Evolutionary conservation across 768 basidiomycete genomes (phyloP), one percentile per base, ranked within the genome.

Genomic region (Suillus weaverae): DNA sequence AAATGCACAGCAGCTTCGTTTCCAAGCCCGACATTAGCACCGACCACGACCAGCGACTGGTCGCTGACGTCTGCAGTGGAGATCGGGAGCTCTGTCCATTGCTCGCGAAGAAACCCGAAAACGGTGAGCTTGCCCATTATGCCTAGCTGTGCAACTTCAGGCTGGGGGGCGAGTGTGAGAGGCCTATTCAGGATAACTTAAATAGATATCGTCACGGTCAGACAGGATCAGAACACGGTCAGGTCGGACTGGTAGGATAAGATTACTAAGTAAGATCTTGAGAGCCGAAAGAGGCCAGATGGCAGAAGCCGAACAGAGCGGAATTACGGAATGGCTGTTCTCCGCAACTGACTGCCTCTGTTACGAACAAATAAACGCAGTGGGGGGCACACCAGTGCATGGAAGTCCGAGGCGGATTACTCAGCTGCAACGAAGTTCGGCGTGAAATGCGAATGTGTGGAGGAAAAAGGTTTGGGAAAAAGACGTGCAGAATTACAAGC

Each of bases 21-120:
- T n/a, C 73, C 73, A 10, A 73, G 73, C 22, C 73, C 75, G n/a
- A 73, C 67, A 61, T 75, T 74, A 38, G 75, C 62, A 18, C 73
- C 71, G 0, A 67, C 66, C 41, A 76, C 57, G 8, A 76, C 51
- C 14, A 76, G 63, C 11, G 71, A 68, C 63, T 76, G 70, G 62
- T 70, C 64, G 44, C 66, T 64, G 48, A 68, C 56, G 22, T 74
- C 64, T 10, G 71, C 51, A 6, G 62, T 67, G 35, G 72, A 60
- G n/a, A 68, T 16, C 16, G 73, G 76, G 30, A 77, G 62, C 38
- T 61, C 39, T 35, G 65, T 74, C 72, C 72, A 74, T 61, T 78
- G 76, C 32, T 77, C 67, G 9, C 64, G 73, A 18, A 76, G 32
- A 55, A 72, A 74, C 13, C 60, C 44, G 5, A 36, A 3, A 35